These are phyloP conservation scores for Eucalyptus regnans DNA, from an alignment of 345 rosid genomes.

Conservation along the genomic window DNA sequence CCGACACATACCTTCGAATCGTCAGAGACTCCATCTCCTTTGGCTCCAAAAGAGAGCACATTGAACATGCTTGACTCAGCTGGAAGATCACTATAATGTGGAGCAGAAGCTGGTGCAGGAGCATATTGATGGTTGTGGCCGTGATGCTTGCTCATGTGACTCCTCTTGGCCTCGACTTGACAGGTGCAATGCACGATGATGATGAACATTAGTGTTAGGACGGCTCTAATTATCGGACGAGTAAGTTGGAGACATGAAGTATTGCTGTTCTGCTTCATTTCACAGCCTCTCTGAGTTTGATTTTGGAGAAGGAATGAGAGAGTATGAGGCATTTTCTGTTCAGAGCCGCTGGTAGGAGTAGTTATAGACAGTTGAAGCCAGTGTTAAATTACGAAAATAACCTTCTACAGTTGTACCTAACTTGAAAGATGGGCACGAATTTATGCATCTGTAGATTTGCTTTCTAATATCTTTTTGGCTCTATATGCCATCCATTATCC, in stretches of 20 bases:
- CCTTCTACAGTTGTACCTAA: neutral
- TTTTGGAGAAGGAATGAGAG: neutral
- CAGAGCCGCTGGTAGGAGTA: neutral
- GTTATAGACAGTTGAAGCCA: conserved; percentile 21
- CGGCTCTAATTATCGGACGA: neutral
- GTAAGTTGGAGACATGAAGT: conserved; percentile 1
- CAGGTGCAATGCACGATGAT: neutral
- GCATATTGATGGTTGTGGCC: neutral
- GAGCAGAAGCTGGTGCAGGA: conserved; percentile 23
- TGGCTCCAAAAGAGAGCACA: conserved; percentile 46
- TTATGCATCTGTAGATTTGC: neutral
- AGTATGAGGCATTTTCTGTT: neutral
- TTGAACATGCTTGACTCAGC: conserved; percentile 9
- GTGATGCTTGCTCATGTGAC: conserved; percentile 6
- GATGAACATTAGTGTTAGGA: neutral
- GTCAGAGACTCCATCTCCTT: conserved; percentile 46
- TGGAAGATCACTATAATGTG: neutral
- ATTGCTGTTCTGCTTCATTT: conserved; percentile 15
- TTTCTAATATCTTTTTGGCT: neutral
- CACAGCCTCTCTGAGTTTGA: neutral
- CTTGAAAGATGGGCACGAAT: neutral
- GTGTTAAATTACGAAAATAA: neutral
- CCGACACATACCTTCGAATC: conserved; percentile 29
- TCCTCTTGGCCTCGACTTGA: conserved; percentile 36
- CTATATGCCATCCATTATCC: neutral